These are phyloP conservation scores for Chimonanthus praecox DNA, from an alignment of 164 flowering plant genomes.

Conservation along the genomic window DNA sequence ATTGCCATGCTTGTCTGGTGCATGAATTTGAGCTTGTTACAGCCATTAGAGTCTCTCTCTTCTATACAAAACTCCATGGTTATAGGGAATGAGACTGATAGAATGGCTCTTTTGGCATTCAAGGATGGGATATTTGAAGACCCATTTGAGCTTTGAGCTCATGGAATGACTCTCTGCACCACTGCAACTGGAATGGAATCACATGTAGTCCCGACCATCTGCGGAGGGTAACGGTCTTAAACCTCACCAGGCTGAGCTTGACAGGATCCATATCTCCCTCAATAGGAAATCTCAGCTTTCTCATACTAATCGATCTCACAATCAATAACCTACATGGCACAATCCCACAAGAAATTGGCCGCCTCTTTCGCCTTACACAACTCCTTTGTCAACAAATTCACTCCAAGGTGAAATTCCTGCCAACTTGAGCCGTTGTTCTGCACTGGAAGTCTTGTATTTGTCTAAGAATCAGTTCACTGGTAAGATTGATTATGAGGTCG, in stretches of 20 bases:
- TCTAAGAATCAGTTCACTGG: neutral
- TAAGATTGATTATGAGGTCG: neutral
- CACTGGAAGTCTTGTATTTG: too few species aligned
- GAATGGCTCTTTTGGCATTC: conserved; percentile 9
- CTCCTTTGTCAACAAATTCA: conserved; percentile 29
- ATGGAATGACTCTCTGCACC: conserved; percentile 7
- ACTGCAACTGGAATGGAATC: conserved; percentile 33
- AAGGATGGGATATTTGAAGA: conserved; percentile 19
- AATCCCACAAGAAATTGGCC: conserved; percentile 26
- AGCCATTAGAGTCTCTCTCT: too few species aligned
- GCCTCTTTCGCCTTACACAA: conserved; percentile 20
- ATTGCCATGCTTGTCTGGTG: too few species aligned
- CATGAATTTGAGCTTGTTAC: too few species aligned
- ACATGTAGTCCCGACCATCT: conserved; percentile 14
- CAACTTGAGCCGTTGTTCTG: neutral
- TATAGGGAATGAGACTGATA: conserved; percentile 2
- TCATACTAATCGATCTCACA: conserved; percentile 28
- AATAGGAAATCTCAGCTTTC: conserved; percentile 39
- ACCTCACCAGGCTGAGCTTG: conserved; percentile 12
- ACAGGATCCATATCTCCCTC: conserved; percentile 29
- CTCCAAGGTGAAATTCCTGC: conserved; percentile 29
- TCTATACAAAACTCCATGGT: too few species aligned
- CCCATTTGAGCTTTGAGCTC: conserved; percentile 21
- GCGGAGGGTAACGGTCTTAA: conserved; percentile 18
- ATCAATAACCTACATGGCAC: conserved; percentile 27